Evolutionary conservation across 2,329 filamentous ascomycete genomes (phyloP).

Genomic region (Xylaria sp.): DNA sequence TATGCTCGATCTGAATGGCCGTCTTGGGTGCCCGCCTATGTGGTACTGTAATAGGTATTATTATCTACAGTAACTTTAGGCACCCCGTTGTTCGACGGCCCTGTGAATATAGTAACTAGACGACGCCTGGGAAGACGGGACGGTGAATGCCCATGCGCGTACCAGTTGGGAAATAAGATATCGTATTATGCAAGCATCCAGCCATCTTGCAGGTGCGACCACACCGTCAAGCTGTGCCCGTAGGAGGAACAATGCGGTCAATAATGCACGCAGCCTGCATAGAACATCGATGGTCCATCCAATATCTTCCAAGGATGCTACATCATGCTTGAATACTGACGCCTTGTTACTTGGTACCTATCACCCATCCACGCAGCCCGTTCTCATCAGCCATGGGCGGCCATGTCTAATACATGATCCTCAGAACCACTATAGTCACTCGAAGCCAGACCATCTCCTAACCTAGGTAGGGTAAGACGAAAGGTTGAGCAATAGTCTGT

Average conservation of each 20-base stretch:
- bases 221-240: conserved; percentile 21
- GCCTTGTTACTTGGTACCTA: neutral
- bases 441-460: neutral
- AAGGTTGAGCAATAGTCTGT: neutral
- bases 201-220: conserved; percentile 32
- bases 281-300: neutral
- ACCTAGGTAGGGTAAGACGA: neutral
- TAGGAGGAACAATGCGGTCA: conserved; percentile 36
- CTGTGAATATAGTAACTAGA: conserved; percentile 11
- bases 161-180: conserved; percentile 20
- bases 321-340: neutral
- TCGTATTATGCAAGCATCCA: conserved; percentile 37
- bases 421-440: neutral
- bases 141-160: conserved; percentile 7
- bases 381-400: neutral
- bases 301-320: conserved; percentile 8
- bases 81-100: neutral
- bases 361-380: neutral
- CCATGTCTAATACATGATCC: neutral
- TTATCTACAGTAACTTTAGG: neutral
- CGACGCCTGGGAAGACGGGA: conserved; percentile 15
- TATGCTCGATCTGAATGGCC: neutral
- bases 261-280: conserved; percentile 22
- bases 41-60: no score
- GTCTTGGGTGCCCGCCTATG: neutral